Base-by-base conservation (phyloP, 257 asterid genomes). In the Solanum peruvianum region DNA sequence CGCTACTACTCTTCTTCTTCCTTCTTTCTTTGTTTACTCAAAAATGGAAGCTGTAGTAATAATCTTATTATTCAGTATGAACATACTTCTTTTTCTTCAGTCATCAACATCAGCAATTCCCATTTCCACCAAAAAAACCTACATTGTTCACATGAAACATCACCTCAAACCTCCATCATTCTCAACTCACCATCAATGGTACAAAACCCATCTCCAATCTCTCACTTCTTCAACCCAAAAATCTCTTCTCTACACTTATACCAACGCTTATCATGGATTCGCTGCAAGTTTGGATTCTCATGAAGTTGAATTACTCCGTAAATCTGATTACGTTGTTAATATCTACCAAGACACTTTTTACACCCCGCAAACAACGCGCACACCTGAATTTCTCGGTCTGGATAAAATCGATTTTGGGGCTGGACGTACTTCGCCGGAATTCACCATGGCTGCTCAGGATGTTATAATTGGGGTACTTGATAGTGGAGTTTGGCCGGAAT, bases 401-500 rank as follows among this genome's bases (percentile, higher is more conserved):
- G 89, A 83, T 72, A 33, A 72, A 8, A 44, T 81, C 35, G 85
- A 89, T 5, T 47, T 81, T 14, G 86, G 89, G 92, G 85, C 82
- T 5, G 91, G 89, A 15, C 89, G 72, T 13, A 82, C 35, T 33
- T 83, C 85, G 15, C 90, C 85, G 6, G 88, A 87, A 3, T 85
- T 88, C 7, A 88, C 87, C 29, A 88, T 42, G 58, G 91, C 92
- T 12, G 56, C 89, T 3, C 93, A 92, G 85, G 94, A 92, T n/a
- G 92, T 92, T 47, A 75, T 91, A 29, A 83, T 92, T 29, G 93
- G 94, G 1, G 92, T 92, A 3, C 87, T 92, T 42, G 94, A 92
- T 7, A 92, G 91, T 25, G 94, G 94, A 2, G 89, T 92, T 3
- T 92, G 94, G 94, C 94, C 94, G 1, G 94, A 92, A 44, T 89